Percentiles rank a stretch among this genome's conserved stretches.
These are phyloP conservation scores for Entomortierella lignicola DNA, from an alignment of 192 early-diverging fungal species.

Conservation along the genomic window DNA sequence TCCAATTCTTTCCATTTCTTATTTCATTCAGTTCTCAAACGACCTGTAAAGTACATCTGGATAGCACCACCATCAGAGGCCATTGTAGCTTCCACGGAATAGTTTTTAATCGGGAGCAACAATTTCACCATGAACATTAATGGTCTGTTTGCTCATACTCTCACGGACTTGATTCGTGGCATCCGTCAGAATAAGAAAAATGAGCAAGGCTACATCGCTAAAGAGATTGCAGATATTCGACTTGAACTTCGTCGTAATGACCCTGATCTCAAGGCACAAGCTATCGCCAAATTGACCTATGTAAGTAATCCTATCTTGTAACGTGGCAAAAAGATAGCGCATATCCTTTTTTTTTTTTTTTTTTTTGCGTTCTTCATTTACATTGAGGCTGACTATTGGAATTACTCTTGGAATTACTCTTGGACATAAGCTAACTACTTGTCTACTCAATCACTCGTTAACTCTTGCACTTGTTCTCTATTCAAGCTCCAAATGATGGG, in stretches of 20 bases:
- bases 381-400: too few species aligned
- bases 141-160: conserved; percentile 80
- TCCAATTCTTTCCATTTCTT: neutral
- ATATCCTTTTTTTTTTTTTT: neutral
- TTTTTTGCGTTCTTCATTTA: too few species aligned
- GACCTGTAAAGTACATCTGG: too few species aligned
- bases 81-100: neutral
- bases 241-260: conserved; percentile 88
- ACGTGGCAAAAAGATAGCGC: neutral
- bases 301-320: conserved; percentile 51
- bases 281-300: conserved; percentile 89
- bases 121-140: conserved; percentile 34
- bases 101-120: neutral
- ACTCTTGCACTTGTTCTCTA: too few species aligned
- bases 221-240: conserved; percentile 90
- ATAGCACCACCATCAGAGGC: neutral
- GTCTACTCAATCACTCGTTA: too few species aligned
- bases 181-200: conserved; percentile 91
- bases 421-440: too few species aligned
- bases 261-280: conserved; percentile 85
- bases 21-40: neutral
- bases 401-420: too few species aligned
- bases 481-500: conserved; percentile 94
- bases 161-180: conserved; percentile 95
- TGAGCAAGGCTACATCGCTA: conserved; percentile 88